phyloP scores from a whole-genome alignment of 1,284 basidiomycete species.

The Fomitopsis schrenkii region DNA sequence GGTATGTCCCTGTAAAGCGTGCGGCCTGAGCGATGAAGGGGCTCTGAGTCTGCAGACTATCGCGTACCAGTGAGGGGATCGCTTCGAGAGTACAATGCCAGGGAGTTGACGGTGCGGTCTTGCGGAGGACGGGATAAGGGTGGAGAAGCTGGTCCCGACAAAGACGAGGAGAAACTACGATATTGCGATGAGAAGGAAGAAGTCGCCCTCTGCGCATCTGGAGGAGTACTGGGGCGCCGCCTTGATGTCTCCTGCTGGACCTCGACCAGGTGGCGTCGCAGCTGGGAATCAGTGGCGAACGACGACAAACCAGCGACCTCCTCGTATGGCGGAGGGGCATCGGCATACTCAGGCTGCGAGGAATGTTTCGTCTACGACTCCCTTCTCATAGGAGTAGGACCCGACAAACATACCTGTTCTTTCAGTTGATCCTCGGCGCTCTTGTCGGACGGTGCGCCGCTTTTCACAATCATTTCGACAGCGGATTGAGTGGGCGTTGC shows the following conservation, averaged over 20 bases:
- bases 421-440: not conserved
- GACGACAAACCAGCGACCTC: not conserved
- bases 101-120: conserved; percentile 16
- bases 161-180: not conserved
- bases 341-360: not conserved
- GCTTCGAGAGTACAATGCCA: conserved; percentile 17
- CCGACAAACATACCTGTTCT: not conserved
- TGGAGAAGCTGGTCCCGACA: not conserved
- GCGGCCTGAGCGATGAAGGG: not conserved
- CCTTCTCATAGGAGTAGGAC: not conserved
- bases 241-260: no score
- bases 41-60: not conserved
- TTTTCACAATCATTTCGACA: not conserved
- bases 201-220: not conserved
- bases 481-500: no score
- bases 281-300: not conserved
- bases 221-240: not conserved
- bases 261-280: not conserved
- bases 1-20: conserved; percentile 10
- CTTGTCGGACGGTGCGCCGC: not conserved
- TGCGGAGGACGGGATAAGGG: conserved; percentile 11
- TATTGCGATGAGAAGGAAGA: not conserved
- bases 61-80: conserved; percentile 14
- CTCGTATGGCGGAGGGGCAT: conserved; percentile 4
- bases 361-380: not conserved